phyloP scores from a whole-genome alignment of 2,329 filamentous ascomycete genomes.

The Claviceps humidiphila region DNA sequence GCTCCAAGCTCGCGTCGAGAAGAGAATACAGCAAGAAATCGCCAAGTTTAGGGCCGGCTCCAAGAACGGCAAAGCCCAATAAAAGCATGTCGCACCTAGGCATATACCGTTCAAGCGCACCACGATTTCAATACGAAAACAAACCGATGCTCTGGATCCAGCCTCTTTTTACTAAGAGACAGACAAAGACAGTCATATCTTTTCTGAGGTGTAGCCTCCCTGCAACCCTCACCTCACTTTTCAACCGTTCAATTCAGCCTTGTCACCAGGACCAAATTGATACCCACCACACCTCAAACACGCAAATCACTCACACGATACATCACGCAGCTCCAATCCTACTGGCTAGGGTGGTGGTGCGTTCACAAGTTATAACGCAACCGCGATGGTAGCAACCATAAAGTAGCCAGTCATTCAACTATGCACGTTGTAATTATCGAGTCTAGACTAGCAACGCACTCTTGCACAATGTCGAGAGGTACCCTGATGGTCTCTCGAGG shows the following conservation, averaged over 20 bases:
- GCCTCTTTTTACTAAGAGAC: not conserved
- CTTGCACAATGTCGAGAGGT: not conserved
- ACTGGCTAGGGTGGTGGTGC: not conserved
- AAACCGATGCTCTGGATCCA: not conserved
- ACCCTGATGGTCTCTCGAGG: not conserved
- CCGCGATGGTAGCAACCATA: not conserved
- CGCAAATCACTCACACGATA: not conserved
- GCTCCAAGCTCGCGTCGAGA: conserved; percentile 67
- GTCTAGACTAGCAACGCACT: not conserved
- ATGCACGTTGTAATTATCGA: not conserved
- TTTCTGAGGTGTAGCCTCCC: not conserved
- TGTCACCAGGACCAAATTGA: not conserved
- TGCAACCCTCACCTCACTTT: not conserved
- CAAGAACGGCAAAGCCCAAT: conserved; percentile 39
- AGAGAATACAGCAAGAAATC: conserved; percentile 62
- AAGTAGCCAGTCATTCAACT: not conserved
- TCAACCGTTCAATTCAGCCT: not conserved
- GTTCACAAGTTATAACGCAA: not conserved
- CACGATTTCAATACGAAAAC: not conserved
- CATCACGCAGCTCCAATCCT: not conserved
- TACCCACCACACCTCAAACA: not conserved
- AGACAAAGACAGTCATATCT: not conserved
- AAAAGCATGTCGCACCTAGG: conserved; percentile 6
- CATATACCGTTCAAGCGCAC: not conserved
- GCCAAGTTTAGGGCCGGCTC: conserved; percentile 55